phyloP scores from a whole-genome alignment of 192 early-diverging fungal genomes.

The Endogone sp. region DNA sequence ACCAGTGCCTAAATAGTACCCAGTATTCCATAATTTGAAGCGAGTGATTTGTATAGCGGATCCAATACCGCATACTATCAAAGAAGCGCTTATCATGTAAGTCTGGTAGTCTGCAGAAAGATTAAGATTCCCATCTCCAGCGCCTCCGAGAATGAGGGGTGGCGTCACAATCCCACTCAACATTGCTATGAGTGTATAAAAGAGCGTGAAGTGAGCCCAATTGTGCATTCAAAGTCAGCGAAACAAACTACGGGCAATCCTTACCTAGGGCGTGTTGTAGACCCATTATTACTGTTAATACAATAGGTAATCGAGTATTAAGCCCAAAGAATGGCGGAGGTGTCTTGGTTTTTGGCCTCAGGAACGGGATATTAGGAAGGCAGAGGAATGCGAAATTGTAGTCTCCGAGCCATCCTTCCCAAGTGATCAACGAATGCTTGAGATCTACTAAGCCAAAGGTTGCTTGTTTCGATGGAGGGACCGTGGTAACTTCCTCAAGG shows the following conservation, averaged over 20 bases:
- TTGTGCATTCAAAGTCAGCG: too few relatives aligned
- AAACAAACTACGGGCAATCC: not conserved
- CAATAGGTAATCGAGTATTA: constrained; percentile 28
- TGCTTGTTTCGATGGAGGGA: too few relatives aligned
- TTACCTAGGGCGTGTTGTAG: constrained; percentile 10
- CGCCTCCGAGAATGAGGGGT: constrained; percentile 37
- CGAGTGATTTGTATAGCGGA: constrained; percentile 53
- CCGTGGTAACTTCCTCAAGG: too few relatives aligned
- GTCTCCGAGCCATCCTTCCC: constrained; percentile 40
- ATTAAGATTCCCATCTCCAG: constrained; percentile 38
- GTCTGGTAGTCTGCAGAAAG: constrained; percentile 20
- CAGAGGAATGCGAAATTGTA: constrained; percentile 46
- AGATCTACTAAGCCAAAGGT: not conserved
- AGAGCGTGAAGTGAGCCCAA: not conserved
- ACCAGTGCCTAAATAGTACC: constrained; percentile 41
- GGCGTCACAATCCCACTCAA: constrained; percentile 42
- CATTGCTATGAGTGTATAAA: not conserved
- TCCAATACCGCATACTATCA: constrained; percentile 47
- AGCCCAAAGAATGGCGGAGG: constrained; percentile 43
- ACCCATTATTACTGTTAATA: constrained; percentile 40
- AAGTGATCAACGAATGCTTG: constrained; percentile 9
- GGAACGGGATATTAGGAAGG: constrained; percentile 36
- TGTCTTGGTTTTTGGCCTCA: constrained; percentile 6
- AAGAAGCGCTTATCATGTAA: constrained; percentile 47
- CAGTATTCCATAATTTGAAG: constrained; percentile 30